Conservation (phyloP, 169 alveolate genomes). For the Miamiensis avidus region DNA sequence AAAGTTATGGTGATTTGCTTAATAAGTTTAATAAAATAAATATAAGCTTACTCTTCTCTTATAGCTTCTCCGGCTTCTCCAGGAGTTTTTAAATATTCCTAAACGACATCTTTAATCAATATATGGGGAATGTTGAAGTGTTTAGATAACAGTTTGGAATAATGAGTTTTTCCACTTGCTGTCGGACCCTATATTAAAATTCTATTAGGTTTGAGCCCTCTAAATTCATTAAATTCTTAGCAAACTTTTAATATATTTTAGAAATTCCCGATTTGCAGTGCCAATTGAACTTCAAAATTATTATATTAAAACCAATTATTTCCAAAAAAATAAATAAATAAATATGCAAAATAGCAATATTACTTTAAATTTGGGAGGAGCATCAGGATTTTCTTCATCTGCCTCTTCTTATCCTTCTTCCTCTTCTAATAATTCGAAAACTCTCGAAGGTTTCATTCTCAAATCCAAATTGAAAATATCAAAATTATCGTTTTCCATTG, state of each 20-base stretch:
- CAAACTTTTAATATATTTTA: conserved; percentile 75
- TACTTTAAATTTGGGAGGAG: conserved; percentile 6
- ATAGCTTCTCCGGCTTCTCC: conserved; percentile 42
- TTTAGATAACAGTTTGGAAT: conserved; percentile 69
- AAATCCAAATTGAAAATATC: conserved; percentile 71
- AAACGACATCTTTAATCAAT: conserved; percentile 66
- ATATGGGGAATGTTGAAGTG: conserved; percentile 84
- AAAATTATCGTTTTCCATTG: conserved; percentile 20
- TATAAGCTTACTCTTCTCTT: conserved; percentile 8
- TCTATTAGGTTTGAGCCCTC: conserved; percentile 79
- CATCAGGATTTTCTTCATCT: conserved; percentile 46
- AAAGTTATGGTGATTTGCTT: background rate
- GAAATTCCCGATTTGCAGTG: conserved; percentile 83
- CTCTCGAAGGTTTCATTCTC: conserved; percentile 66
- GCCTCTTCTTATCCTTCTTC: conserved; percentile 70
- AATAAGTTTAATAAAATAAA: no score
- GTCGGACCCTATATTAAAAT: conserved; percentile 89
- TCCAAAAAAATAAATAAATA: no score
- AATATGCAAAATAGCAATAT: no score
- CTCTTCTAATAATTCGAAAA: conserved; percentile 72
- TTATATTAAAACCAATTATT: no score
- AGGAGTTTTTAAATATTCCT: conserved; percentile 36
- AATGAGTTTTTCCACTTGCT: conserved; percentile 85
- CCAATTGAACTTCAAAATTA: conserved; percentile 69
- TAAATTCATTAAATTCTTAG: conserved; percentile 78